phyloP scores from a whole-genome alignment of 306 rosid genomes.

The Canavalia gladiata region DNA sequence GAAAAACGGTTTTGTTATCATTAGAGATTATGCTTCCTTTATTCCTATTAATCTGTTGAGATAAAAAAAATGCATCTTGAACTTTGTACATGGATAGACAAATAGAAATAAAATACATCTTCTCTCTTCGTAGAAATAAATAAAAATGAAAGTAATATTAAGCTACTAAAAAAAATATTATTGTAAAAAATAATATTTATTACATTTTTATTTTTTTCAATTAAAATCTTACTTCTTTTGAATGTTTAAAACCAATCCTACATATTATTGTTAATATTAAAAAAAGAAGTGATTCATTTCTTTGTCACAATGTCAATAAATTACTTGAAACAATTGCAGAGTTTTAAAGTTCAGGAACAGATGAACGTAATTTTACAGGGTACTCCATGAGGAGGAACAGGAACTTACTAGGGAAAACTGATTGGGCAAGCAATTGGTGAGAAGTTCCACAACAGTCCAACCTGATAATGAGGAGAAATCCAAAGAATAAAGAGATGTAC shows the following conservation, averaged over 20 bases:
- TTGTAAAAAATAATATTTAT: no score
- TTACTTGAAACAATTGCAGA: slow-evolving; percentile 9
- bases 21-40: not conserved
- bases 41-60: not conserved
- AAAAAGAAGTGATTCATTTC: not conserved
- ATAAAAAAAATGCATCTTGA: not conserved
- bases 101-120: no score
- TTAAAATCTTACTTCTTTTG: no score
- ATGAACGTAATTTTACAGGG: slow-evolving; percentile 13
- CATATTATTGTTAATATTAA: no score
- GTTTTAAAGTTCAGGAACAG: not conserved
- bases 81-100: no score
- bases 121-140: no score
- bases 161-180: no score
- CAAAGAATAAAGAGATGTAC: slow-evolving; percentile 52
- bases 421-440: not conserved
- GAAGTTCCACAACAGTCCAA: slow-evolving; percentile 53
- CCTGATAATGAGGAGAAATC: slow-evolving; percentile 58
- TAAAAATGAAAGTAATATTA: no score
- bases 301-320: not conserved
- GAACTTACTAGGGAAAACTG: no score
- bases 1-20: not conserved
- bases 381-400: slow-evolving; percentile 21
- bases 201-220: no score
- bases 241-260: no score